Evolutionary conservation across 371 early-diverging fungal genomes (phyloP).

Genomic region (Apophysomyces variabilis): DNA sequence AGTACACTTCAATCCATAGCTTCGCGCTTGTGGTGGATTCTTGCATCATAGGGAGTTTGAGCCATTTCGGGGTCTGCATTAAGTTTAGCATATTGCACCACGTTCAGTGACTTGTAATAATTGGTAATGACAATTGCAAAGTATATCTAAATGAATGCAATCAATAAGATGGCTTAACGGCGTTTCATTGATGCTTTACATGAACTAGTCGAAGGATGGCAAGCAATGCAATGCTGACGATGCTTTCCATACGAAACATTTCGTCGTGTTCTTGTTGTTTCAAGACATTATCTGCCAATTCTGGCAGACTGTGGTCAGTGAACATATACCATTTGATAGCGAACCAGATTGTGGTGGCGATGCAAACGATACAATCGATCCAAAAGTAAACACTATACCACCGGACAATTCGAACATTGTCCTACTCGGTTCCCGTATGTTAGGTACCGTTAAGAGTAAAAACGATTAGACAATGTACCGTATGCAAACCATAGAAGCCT

Average conservation of each 20-base stretch:
- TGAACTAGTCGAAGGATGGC: constrained; percentile 39
- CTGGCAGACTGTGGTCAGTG: constrained; percentile 52
- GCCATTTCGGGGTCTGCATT: constrained; percentile 13
- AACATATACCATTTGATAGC: constrained; percentile 50
- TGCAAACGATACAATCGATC: constrained; percentile 42
- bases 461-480: constrained; percentile 21
- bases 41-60: not conserved
- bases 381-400: constrained; percentile 50
- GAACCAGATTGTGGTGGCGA: constrained; percentile 36
- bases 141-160: constrained; percentile 36
- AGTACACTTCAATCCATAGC: not conserved
- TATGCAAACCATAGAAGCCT: constrained; percentile 44
- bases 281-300: constrained; percentile 32
- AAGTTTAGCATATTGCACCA: constrained; percentile 38
- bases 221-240: constrained; percentile 47
- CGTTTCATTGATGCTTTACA: constrained; percentile 23
- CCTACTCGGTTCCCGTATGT: constrained; percentile 16
- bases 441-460: not conserved
- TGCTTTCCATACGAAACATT: constrained; percentile 38
- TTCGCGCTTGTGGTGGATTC: not conserved
- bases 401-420: constrained; percentile 33
- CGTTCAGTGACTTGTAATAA: constrained; percentile 36
- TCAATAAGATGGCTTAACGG: not conserved
- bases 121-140: constrained; percentile 43
- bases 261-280: constrained; percentile 31